A percentile compares a stretch with the other conserved stretches of the same genome.
Conservation (phyloP, 179 eudicot genomes). For the Sideroxylon spinosum region DNA sequence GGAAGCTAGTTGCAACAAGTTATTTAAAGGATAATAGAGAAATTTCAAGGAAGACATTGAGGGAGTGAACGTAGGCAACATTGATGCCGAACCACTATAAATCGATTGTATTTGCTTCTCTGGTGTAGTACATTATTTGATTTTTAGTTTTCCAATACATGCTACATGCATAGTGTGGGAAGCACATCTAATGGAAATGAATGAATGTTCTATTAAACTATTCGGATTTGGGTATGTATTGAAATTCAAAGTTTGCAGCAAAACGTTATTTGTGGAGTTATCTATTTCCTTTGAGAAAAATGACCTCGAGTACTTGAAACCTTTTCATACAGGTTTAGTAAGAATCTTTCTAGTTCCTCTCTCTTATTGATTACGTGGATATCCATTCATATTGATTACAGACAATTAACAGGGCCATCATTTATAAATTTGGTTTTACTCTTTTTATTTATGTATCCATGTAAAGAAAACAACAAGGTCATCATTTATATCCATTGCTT, state of each 20-base stretch:
- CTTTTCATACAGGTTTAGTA: background rate
- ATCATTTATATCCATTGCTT: slow-evolving; percentile 74
- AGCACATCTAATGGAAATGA: background rate
- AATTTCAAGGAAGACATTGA: no score
- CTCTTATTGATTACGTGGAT: background rate
- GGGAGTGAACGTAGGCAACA: no score
- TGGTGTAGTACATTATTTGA: background rate
- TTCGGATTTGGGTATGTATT: background rate
- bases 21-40: no score
- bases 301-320: background rate
- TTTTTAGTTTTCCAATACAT: background rate
- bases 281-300: slow-evolving; percentile 4
- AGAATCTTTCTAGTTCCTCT: background rate
- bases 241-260: background rate
- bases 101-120: no score
- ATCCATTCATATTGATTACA: background rate
- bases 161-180: background rate
- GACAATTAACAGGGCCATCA: background rate
- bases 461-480: slow-evolving; percentile 59
- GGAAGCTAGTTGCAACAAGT: no score
- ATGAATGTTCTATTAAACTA: background rate
- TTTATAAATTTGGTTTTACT: slow-evolving; percentile 44
- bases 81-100: no score
- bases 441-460: slow-evolving; percentile 53
- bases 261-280: background rate